Conservation (phyloP, 208 protist genomes). For the Herpetomonas tarakana region DNA sequence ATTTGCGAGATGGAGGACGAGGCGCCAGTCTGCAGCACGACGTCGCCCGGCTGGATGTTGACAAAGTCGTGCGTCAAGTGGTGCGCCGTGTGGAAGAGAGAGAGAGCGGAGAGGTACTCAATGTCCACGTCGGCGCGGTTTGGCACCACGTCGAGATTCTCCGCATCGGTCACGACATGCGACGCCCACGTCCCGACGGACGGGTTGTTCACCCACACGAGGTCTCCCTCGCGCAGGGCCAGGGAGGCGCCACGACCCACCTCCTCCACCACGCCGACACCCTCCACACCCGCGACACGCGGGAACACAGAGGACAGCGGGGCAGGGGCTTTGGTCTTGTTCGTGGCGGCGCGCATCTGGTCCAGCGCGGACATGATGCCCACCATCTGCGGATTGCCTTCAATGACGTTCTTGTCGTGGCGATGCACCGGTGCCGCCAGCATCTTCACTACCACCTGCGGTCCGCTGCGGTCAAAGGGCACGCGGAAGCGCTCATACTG, state of each 20-base stretch:
- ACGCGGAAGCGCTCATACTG: constrained; percentile 83
- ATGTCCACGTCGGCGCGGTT: constrained; percentile 89
- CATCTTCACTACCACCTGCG: constrained; percentile 94
- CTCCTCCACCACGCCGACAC: constrained; percentile 94
- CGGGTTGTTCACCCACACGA: constrained; percentile 92
- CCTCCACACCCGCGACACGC: constrained; percentile 91
- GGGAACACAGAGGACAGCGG: constrained; percentile 17
- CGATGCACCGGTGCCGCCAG: constrained; percentile 95
- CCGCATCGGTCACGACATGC: constrained; percentile 82
- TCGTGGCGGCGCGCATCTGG: not conserved
- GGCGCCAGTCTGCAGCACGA: constrained; percentile 85
- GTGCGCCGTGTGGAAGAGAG: constrained; percentile 96
- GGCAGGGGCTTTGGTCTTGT: constrained; percentile 13
- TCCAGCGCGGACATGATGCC: constrained; percentile 19
- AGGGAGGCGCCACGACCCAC: constrained; percentile 77
- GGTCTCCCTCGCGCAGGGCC: constrained; percentile 84
- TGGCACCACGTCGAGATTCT: constrained; percentile 86
- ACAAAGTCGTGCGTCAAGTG: constrained; percentile 95
- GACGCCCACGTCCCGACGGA: constrained; percentile 90
- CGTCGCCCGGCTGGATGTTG: constrained; percentile 86
- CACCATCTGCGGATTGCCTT: constrained; percentile 77
- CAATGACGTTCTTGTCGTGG: constrained; percentile 95
- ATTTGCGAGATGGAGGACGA: constrained; percentile 86
- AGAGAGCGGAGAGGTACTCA: constrained; percentile 92
- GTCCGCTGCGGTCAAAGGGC: constrained; percentile 77